These are phyloP conservation scores for Platanus orientalis DNA, from an alignment of 164 flowering plant species.

Conservation along the genomic window DNA sequence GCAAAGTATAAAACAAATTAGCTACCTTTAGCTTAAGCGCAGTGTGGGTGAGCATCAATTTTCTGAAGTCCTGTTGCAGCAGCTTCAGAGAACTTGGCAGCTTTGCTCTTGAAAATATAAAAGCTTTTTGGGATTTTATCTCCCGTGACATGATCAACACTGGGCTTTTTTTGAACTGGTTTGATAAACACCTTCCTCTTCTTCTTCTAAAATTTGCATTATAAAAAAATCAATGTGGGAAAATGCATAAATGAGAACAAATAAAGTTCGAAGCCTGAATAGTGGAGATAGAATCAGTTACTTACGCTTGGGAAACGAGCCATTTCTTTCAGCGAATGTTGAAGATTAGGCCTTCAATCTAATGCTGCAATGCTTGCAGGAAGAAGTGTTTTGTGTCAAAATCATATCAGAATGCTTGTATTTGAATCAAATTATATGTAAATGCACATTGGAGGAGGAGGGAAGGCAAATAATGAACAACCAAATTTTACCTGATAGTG, in stretches of 20 bases:
- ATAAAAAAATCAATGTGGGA: neutral
- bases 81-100: conserved; percentile 62
- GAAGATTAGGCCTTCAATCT: neutral
- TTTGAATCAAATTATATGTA: neutral
- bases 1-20: neutral
- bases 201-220: conserved; percentile 28
- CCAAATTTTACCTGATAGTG: too few relatives aligned
- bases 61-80: conserved; percentile 76
- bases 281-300: neutral
- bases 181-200: conserved; percentile 48
- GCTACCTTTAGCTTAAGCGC: conserved; percentile 86
- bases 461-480: too few relatives aligned
- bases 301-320: conserved; percentile 50
- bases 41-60: conserved; percentile 84
- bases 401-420: neutral
- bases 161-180: conserved; percentile 39
- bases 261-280: neutral
- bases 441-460: too few relatives aligned
- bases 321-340: conserved; percentile 17
- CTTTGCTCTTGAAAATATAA: conserved; percentile 79
- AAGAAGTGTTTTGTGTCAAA: neutral
- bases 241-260: neutral
- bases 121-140: conserved; percentile 85
- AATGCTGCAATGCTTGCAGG: neutral
- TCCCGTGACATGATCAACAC: conserved; percentile 79